phyloP scores from a whole-genome alignment of 345 rosid genomes.

The Salix udensis region DNA sequence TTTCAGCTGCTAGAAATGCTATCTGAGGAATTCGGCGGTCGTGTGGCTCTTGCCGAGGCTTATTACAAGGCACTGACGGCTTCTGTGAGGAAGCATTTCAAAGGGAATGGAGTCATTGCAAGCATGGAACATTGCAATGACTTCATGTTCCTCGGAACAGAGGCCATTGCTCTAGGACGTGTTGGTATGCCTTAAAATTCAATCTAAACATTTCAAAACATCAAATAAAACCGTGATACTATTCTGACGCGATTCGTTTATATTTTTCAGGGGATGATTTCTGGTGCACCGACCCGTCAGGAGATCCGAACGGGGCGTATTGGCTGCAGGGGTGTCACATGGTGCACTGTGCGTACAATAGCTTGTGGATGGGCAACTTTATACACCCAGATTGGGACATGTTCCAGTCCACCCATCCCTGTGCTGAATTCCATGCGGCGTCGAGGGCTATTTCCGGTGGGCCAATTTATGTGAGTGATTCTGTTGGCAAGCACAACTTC shows the following conservation, averaged over 20 bases:
- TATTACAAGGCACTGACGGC: conserved; percentile 74
- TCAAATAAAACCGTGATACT: too few species aligned
- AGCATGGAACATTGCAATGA: conserved; percentile 99
- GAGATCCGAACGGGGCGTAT: conserved; percentile 86
- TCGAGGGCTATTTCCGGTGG: conserved; percentile 94
- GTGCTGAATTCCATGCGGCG: conserved; percentile 94
- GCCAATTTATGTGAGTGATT: conserved; percentile 79
- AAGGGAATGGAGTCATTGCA: conserved; percentile 91
- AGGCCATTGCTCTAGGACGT: conserved; percentile 88
- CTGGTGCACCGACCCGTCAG: conserved; percentile 97
- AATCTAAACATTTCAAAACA: too few species aligned
- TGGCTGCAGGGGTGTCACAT: conserved; percentile 99
- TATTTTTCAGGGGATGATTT: conserved; percentile 65
- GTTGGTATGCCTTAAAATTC: conserved; percentile 54
- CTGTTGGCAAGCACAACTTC: conserved; percentile 81
- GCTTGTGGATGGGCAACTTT: conserved; percentile 98
- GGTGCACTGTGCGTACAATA: conserved; percentile 98
- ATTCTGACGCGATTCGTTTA: neutral
- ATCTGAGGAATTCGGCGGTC: conserved; percentile 80
- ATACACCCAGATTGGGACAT: conserved; percentile 99
- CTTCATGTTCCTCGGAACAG: conserved; percentile 94
- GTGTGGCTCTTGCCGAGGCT: conserved; percentile 82
- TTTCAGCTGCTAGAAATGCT: conserved; percentile 77
- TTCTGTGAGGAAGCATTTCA: conserved; percentile 76
- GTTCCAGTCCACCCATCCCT: conserved; percentile 97